These are phyloP conservation scores for Skeletonema tropicum DNA, from an alignment of 108 stramenopile genomes.

Conservation along the genomic window DNA sequence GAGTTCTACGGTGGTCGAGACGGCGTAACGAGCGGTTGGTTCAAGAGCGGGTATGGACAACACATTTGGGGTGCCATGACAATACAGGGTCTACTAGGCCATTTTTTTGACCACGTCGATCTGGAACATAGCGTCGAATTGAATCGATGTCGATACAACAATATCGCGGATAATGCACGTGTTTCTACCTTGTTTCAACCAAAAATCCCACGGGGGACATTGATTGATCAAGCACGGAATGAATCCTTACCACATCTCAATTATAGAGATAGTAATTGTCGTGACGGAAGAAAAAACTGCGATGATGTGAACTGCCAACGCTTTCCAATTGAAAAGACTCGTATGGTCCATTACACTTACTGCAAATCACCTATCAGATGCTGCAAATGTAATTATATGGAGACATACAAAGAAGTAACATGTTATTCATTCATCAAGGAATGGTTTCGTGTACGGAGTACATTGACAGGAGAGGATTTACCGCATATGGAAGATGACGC, in stretches of 20 bases:
- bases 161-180: constrained; percentile 72
- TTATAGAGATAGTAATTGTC: constrained; percentile 27
- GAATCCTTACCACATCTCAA: neutral
- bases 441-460: constrained; percentile 26
- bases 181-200: neutral
- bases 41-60: constrained; percentile 55
- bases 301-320: constrained; percentile 38
- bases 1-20: constrained; percentile 36
- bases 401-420: constrained; percentile 25
- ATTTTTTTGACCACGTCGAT: constrained; percentile 63
- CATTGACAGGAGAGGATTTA: constrained; percentile 10
- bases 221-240: constrained; percentile 8
- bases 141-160: constrained; percentile 82
- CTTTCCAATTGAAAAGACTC: constrained; percentile 22
- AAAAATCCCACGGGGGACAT: constrained; percentile 12
- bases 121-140: constrained; percentile 51
- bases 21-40: constrained; percentile 54
- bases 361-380: constrained; percentile 67
- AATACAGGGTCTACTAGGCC: constrained; percentile 67
- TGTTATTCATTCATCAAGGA: constrained; percentile 20
- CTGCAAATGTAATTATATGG: constrained; percentile 13
- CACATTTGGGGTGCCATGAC: constrained; percentile 59
- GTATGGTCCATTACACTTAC: constrained; percentile 46
- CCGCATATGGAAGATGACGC: constrained; percentile 8
- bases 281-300: constrained; percentile 43